Conservation (phyloP, 1,284 basidiomycete genomes). For the Puccinia sorghi region DNA sequence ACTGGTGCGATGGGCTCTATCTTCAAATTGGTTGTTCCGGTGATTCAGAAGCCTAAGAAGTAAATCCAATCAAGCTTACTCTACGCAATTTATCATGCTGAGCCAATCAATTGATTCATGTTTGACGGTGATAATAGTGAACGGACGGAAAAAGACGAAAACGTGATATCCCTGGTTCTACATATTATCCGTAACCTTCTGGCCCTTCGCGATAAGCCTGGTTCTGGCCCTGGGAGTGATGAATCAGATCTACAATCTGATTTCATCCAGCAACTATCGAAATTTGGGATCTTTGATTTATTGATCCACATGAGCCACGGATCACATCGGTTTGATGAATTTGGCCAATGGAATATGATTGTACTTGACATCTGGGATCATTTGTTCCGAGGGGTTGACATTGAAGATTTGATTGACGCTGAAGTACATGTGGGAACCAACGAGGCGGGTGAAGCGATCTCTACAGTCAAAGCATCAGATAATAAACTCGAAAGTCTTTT, state of each 20-base stretch:
- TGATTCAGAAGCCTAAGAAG: constrained; percentile 58
- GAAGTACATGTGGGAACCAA: constrained; percentile 50
- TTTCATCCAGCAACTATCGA: constrained; percentile 70
- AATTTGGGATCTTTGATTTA: constrained; percentile 73
- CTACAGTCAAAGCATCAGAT: constrained; percentile 44
- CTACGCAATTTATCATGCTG: neutral
- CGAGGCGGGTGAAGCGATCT: constrained; percentile 50
- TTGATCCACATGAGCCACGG: constrained; percentile 73
- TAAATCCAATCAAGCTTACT: constrained; percentile 50
- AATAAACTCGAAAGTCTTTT: constrained; percentile 62
- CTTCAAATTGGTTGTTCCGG: constrained; percentile 58
- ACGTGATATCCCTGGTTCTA: constrained; percentile 82
- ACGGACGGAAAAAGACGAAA: constrained; percentile 74
- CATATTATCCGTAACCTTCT: constrained; percentile 85
- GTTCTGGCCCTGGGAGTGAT: constrained; percentile 65
- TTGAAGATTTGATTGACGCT: constrained; percentile 63
- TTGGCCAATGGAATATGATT: constrained; percentile 80
- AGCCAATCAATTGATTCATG: neutral
- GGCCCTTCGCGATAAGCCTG: constrained; percentile 73
- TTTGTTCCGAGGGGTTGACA: constrained; percentile 74
- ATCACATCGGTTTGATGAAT: constrained; percentile 73
- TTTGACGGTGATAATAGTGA: constrained; percentile 59
- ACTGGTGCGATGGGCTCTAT: constrained; percentile 57
- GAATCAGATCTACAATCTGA: constrained; percentile 64
- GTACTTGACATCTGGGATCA: constrained; percentile 87